Evolutionary conservation across 2,329 filamentous ascomycete species (phyloP), one percentile per base, ranked within the genome.

Genomic region (Periconia sp.): DNA sequence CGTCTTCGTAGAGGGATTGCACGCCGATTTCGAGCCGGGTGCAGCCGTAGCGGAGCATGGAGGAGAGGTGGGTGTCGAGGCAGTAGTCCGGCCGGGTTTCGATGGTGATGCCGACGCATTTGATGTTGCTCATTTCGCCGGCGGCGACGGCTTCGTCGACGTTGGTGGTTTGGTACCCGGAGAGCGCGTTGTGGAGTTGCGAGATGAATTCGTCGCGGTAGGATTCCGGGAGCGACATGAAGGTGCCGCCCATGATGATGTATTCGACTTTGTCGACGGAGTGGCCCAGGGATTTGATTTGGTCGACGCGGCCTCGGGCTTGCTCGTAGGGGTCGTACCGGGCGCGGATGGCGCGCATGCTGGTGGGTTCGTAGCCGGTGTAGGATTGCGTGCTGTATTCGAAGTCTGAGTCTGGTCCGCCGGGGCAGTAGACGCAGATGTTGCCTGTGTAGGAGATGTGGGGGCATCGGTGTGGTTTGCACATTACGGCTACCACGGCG

Each of bases 211-310:
- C 86, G 57, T 99, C 91, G 27, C 94, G 83, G 74, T 99, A 99
- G 20, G 88, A 86, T 66, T 92, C 87, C 9, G 93, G 83, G 23
- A 99, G 77, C 2, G 93, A 97, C 95, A 99, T 99, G 76, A 99
- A 99, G 0, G 94, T 99, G 61, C 94, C 94, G 55, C 94, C 94
- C 94, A 99, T 99, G 72, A 99, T 96, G 70, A 99, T 99, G 75
- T 97, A 99, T 79, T 99, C 94, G 20, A 99, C 94, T 75, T 99
- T 99, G 78, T 99, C 94, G 45, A 99, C 94, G 44, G 91, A 96
- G 75, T 99, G 94, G 0, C 94, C 94, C 0, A 99, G 82, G 1
- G 91, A 90, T 74, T 96, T 95, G 70, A 99, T 91, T 77, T 99
- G 94, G 66, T 99, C 95, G 6, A 99, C 93, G 63, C 94, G 86